A percentile compares a stretch with the other conserved stretches of the same genome.
Evolutionary conservation across 1,284 basidiomycete species (phyloP).

Genomic region (Leccinum fallax): DNA sequence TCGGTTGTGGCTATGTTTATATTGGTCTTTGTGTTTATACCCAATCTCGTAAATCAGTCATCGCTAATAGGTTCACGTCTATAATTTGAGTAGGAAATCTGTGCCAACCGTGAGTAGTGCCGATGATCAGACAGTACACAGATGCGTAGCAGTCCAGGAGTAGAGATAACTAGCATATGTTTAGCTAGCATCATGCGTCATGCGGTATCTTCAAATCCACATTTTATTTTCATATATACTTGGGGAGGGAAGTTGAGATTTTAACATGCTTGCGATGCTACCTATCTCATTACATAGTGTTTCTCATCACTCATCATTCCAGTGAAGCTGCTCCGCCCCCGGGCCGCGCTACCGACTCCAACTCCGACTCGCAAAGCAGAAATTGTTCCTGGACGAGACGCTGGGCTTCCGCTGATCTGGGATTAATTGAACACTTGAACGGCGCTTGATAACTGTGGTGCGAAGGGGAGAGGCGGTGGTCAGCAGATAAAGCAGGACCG

Average conservation of each 20-base stretch:
- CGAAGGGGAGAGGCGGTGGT: neutral
- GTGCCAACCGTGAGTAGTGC: neutral
- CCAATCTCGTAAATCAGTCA: neutral
- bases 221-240: too few relatives aligned
- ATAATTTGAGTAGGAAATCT: neutral
- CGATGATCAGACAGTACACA: neutral
- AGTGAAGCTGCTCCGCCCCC: neutral
- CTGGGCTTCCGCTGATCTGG: conserved; percentile 51
- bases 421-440: conserved; percentile 57
- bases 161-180: too few relatives aligned
- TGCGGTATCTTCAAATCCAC: too few relatives aligned
- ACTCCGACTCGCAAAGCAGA: neutral
- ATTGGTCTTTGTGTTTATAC: neutral
- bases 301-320: neutral
- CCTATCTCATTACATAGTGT: neutral
- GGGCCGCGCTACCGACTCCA: neutral
- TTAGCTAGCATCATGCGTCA: too few relatives aligned
- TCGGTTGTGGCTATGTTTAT: too few relatives aligned
- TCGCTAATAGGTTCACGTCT: neutral
- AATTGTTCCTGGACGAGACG: conserved; percentile 47
- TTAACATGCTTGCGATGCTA: too few relatives aligned
- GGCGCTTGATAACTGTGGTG: conserved; percentile 52
- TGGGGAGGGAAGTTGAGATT: too few relatives aligned
- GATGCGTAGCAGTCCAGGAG: neutral
- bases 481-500: neutral